phyloP scores from a whole-genome alignment of 2,329 filamentous ascomycete species.

The Fusarium pininemorale region DNA sequence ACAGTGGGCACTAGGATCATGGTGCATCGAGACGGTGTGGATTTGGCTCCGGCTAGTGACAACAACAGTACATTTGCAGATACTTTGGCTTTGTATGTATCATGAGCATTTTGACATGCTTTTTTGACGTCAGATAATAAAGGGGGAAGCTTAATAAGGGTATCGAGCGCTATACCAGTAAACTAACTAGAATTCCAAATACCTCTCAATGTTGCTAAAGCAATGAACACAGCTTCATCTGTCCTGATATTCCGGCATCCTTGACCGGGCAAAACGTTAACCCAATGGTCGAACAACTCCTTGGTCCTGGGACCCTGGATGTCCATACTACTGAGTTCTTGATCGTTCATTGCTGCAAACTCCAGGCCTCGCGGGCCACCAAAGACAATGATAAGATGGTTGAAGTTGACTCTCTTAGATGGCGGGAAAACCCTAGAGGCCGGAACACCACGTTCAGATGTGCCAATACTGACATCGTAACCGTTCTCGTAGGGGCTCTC shows the following conservation, averaged over 20 bases:
- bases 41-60: conserved; percentile 29
- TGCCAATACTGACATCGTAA: conserved; percentile 85
- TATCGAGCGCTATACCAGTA: conserved; percentile 36
- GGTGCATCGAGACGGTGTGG: conserved; percentile 38
- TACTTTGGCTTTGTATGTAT: conserved; percentile 41
- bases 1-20: conserved; percentile 43
- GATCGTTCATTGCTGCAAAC: conserved; percentile 72
- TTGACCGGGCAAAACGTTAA: conserved; percentile 82
- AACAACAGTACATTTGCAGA: conserved; percentile 47
- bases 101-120: conserved; percentile 22
- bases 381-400: conserved; percentile 81
- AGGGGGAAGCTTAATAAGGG: conserved; percentile 18
- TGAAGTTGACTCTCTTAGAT: conserved; percentile 60
- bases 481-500: conserved; percentile 78
- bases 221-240: conserved; percentile 84
- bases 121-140: conserved; percentile 1
- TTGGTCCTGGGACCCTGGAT: conserved; percentile 71
- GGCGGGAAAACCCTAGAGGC: conserved; percentile 57
- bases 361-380: conserved; percentile 84
- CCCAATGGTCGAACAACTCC: conserved; percentile 84
- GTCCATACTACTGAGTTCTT: conserved; percentile 65
- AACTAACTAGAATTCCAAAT: conserved; percentile 57
- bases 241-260: conserved; percentile 85
- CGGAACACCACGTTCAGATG: conserved; percentile 77
- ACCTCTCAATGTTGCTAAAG: conserved; percentile 72